Conservation (phyloP, 495 filamentous ascomycete species). For the Daldinia vernicosa region DNA sequence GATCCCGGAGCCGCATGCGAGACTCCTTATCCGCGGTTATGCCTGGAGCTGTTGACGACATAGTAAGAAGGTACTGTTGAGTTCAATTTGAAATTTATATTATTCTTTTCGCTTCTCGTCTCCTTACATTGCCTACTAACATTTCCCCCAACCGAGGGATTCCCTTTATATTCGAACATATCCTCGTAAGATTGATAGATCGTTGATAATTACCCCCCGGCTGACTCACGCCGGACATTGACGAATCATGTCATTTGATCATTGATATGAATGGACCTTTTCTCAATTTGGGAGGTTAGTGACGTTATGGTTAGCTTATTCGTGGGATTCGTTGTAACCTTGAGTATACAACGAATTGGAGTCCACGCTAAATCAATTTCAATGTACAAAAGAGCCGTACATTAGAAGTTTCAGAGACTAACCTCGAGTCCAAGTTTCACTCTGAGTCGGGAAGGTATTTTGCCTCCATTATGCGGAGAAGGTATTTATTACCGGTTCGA, state of each 20-base stretch:
- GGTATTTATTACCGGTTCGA: constrained; percentile 25
- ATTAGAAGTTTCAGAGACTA: neutral
- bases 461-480: constrained; percentile 16
- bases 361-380: neutral
- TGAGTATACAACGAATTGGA: neutral
- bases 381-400: too few relatives aligned
- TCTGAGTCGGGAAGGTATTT: neutral
- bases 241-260: constrained; percentile 19
- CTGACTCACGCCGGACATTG: constrained; percentile 28
- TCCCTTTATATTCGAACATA: constrained; percentile 15
- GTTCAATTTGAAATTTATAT: neutral
- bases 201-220: neutral
- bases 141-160: neutral
- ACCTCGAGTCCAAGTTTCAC: neutral
- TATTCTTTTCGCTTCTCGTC: neutral
- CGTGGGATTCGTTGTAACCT: neutral
- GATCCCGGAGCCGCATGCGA: constrained; percentile 52
- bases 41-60: constrained; percentile 25
- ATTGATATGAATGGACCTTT: neutral
- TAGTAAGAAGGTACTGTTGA: neutral
- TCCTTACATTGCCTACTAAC: neutral
- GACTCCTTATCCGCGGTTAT: constrained; percentile 18
- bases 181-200: neutral
- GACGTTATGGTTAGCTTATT: neutral
- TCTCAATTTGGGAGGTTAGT: constrained; percentile 29